phyloP scores from a whole-genome alignment of 169 alveolate species.

The Plasmodium gonderi region DNA sequence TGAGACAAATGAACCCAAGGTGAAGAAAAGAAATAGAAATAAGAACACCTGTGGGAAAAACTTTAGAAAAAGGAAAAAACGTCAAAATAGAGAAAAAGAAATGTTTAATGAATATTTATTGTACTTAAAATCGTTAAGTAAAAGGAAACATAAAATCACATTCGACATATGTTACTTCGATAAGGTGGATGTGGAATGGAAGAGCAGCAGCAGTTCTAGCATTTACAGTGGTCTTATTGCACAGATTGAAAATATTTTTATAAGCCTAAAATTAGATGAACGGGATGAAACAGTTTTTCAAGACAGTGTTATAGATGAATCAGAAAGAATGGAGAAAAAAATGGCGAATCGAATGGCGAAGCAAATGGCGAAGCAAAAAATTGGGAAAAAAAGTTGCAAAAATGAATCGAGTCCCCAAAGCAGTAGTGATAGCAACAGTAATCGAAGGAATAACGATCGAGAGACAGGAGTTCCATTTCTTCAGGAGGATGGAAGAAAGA shows the following conservation, averaged over 20 bases:
- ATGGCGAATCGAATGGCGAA: neutral
- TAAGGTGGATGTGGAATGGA: slow-evolving; percentile 4
- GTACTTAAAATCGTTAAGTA: neutral
- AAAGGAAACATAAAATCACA: neutral
- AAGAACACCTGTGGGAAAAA: neutral
- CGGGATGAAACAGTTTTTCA: neutral
- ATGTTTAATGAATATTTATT: neutral
- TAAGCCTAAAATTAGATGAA: neutral
- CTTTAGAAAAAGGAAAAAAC: neutral
- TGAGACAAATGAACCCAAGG: no score
- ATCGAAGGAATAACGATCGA: no score
- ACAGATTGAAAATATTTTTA: slow-evolving; percentile 21
- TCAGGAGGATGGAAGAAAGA: neutral
- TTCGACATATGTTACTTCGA: neutral
- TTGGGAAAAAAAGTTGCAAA: neutral
- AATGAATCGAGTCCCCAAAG: neutral
- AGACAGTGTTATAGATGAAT: neutral
- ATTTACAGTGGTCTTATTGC: slow-evolving; percentile 1
- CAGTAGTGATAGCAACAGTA: neutral
- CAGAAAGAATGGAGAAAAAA: neutral
- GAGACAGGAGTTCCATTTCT: neutral
- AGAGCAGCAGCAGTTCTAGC: neutral
- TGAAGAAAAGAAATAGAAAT: neutral
- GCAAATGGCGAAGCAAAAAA: neutral
- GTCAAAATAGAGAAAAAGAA: neutral